Percentiles rank a stretch among this genome's conserved stretches.
Conservation (phyloP, 495 filamentous ascomycete species). For the Geoglossum glabrum region DNA sequence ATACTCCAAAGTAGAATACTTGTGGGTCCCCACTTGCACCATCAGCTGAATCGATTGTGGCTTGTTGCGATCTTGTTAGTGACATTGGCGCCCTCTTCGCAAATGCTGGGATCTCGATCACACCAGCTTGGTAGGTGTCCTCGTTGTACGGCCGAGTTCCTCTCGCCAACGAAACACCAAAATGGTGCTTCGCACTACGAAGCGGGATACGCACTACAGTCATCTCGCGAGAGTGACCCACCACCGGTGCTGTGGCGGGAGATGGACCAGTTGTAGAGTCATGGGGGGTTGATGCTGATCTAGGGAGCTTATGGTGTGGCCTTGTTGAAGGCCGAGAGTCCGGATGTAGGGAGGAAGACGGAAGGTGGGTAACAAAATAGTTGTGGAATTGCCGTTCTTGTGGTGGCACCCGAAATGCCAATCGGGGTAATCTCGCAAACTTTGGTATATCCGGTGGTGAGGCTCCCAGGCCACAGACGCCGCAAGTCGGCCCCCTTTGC, state of each 20-base stretch:
- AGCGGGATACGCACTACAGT: conserved; percentile 97
- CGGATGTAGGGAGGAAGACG: conserved; percentile 80
- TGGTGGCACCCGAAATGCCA: background rate
- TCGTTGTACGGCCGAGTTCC: conserved; percentile 78
- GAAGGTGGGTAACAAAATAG: conserved; percentile 91
- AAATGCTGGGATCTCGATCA: conserved; percentile 80
- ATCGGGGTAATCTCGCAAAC: background rate
- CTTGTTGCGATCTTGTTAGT: conserved; percentile 26
- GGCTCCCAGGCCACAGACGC: background rate
- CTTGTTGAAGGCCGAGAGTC: conserved; percentile 45
- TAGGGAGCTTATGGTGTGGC: conserved; percentile 66
- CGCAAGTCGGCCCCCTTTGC: background rate
- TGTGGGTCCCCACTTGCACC: conserved; percentile 73
- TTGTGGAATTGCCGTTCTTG: conserved; percentile 46
- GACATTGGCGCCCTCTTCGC: conserved; percentile 61
- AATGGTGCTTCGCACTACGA: conserved; percentile 87
- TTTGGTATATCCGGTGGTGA: background rate
- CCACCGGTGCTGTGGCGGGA: conserved; percentile 33
- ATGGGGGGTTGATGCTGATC: conserved; percentile 66
- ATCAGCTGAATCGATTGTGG: conserved; percentile 30
- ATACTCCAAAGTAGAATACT: conserved; percentile 91
- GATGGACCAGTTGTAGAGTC: conserved; percentile 26
- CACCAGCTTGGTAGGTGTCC: conserved; percentile 86
- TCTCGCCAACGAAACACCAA: conserved; percentile 57
- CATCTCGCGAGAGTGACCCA: conserved; percentile 43